Evolutionary conservation across 179 eudicot genomes (phyloP).

Genomic region (Beta macrorhiza): DNA sequence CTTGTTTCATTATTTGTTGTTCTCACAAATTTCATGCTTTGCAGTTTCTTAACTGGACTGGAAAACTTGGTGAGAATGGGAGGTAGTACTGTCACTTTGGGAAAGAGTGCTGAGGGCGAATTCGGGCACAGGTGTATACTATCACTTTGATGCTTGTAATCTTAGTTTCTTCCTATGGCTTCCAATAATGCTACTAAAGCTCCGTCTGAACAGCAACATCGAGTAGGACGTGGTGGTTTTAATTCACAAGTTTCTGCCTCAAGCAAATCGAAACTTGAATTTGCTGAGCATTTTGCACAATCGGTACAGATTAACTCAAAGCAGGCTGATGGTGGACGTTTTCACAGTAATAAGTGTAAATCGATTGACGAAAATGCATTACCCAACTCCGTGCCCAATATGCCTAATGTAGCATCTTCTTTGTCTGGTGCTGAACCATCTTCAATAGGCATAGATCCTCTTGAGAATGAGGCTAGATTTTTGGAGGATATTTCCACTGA

Average conservation of each 20-base stretch:
- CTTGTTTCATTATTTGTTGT: neutral
- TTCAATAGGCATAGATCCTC: neutral
- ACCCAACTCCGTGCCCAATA: neutral
- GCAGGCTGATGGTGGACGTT: constrained; percentile 11
- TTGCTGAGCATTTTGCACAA: constrained; percentile 24
- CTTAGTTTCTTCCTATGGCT: constrained; percentile 24
- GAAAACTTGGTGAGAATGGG: neutral
- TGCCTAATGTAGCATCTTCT: neutral
- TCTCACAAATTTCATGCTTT: neutral
- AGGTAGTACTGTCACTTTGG: neutral
- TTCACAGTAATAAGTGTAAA: constrained; percentile 5
- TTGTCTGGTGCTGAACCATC: constrained; percentile 13
- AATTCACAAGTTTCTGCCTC: constrained; percentile 1
- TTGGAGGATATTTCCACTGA: constrained; percentile 30
- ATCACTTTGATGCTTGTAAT: constrained; percentile 11
- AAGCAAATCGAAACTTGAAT: constrained; percentile 16
- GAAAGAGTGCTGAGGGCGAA: neutral
- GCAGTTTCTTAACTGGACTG: neutral
- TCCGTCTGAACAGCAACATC: constrained; percentile 11
- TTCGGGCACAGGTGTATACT: neutral
- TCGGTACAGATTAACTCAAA: constrained; percentile 24
- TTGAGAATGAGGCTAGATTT: constrained; percentile 6
- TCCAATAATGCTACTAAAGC: constrained; percentile 20
- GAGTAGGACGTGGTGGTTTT: neutral
- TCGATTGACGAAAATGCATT: neutral